Evolutionary conservation across 306 rosid species (phyloP), one percentile per base, ranked within the genome.

Genomic region (Boehmeria nivea): DNA sequence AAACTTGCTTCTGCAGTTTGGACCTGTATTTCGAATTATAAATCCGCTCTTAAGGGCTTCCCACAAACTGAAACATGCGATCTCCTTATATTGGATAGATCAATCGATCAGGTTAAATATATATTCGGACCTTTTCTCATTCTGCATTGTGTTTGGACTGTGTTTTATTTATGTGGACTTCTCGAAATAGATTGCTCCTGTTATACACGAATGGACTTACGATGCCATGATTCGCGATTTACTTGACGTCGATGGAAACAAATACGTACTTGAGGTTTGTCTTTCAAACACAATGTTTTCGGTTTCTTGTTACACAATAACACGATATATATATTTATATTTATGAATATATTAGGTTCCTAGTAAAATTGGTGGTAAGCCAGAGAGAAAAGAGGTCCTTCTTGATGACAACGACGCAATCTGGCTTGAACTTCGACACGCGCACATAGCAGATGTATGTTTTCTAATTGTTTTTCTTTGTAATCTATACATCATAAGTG

Each of bases 141-240:
- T 59, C 56, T 39, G 6, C 57, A 36, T 56, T 33, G 54, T 67
- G 26, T 43, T 61, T 70, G 49, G 37, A 71, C 36, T 43, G 51
- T 61, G 23, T 20, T 44, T 69, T 63, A 60, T 59, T 54, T 52
- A 19, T 43, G 20, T 60, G 38, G 36, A 31, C 36, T 6, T 31
- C 17, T 14, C 17, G 45, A 40, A 51, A 28, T 71, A 91, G 98
- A 82, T 91, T 82, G 94, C 98, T 73, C 96, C 98, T 59, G 70
- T 84, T 44, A 87, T 91, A 69, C 98, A 91, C 66, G 98, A 91
- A 67, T 91, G 98, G 98, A 91, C 98, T 51, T 91, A 91, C 46
- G 96, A 91, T 72, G 98, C 98, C 43, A 91, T 91, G 98, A 76
- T 85, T 63, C 96, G 78, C 42, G 98, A 91, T 73, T 69, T 91